Evolutionary conservation across 179 eudicot species (phyloP).

Genomic region (Carnegiea gigantea): DNA sequence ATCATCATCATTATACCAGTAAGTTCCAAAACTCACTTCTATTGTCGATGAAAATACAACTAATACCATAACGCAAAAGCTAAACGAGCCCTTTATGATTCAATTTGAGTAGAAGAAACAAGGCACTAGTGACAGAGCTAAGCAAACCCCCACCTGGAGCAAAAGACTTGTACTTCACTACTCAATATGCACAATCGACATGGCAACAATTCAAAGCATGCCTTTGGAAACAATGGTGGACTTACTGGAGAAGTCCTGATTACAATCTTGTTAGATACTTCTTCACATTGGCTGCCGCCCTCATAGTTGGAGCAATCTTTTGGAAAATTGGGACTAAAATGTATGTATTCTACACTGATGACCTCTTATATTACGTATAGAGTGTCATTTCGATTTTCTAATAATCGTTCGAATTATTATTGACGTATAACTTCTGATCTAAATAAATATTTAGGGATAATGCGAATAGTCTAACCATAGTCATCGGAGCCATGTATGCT

Average conservation of each 20-base stretch:
- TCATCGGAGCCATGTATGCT: slow-evolving; percentile 72
- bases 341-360: slow-evolving; percentile 19
- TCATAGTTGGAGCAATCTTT: slow-evolving; percentile 62
- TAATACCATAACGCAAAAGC: not conserved
- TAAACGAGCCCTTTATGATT: not conserved
- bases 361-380: not conserved
- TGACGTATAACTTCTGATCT: not conserved
- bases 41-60: not conserved
- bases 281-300: slow-evolving; percentile 51
- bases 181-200: slow-evolving; percentile 56
- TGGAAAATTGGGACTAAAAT: slow-evolving; percentile 65
- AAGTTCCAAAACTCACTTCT: not conserved
- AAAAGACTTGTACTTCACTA: slow-evolving; percentile 56
- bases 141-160: slow-evolving; percentile 58
- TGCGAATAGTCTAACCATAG: slow-evolving; percentile 52
- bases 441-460: slow-evolving; percentile 32
- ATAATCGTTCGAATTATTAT: not conserved
- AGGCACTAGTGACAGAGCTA: slow-evolving; percentile 54
- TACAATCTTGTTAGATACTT: slow-evolving; percentile 65
- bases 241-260: slow-evolving; percentile 73
- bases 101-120: slow-evolving; percentile 55
- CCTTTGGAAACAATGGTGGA: slow-evolving; percentile 78
- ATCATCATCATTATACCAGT: slow-evolving; percentile 55
- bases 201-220: slow-evolving; percentile 66
- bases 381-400: not conserved